Conservation (phyloP, 2,329 filamentous ascomycete species). For the Colletotrichum camelliae region DNA sequence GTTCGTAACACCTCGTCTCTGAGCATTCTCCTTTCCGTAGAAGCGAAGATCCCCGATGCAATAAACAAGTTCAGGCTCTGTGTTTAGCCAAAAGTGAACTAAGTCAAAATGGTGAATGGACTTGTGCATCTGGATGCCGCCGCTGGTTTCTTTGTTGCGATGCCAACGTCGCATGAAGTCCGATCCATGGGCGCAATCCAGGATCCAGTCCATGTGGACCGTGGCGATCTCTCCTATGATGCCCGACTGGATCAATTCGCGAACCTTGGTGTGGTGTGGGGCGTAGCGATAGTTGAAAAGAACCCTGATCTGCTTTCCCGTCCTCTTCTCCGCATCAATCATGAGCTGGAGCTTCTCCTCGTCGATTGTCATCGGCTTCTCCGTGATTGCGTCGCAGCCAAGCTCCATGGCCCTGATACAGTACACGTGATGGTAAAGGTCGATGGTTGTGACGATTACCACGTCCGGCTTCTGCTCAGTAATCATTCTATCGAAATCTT, state of each 20-base stretch:
- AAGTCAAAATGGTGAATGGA: slow-evolving; percentile 69
- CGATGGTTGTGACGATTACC: slow-evolving; percentile 55
- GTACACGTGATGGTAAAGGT: slow-evolving; percentile 51
- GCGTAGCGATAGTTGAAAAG: slow-evolving; percentile 71
- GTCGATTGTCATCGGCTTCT: slow-evolving; percentile 71
- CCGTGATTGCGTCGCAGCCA: slow-evolving; percentile 65
- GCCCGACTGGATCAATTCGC: slow-evolving; percentile 56
- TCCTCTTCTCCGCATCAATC: slow-evolving; percentile 50
- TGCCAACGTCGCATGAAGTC: slow-evolving; percentile 71
- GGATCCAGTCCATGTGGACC: slow-evolving; percentile 69
- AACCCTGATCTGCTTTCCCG: slow-evolving; percentile 55
- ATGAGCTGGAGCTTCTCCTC: slow-evolving; percentile 48
- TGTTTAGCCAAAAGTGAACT: slow-evolving; percentile 67
- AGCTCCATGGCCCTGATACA: slow-evolving; percentile 55
- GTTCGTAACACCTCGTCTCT: slow-evolving; percentile 48
- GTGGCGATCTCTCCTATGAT: slow-evolving; percentile 62
- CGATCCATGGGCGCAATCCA: slow-evolving; percentile 65
- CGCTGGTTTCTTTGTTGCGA: slow-evolving; percentile 64
- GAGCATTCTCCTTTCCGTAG: slow-evolving; percentile 67
- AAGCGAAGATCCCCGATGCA: slow-evolving; percentile 64
- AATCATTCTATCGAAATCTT: slow-evolving; percentile 52
- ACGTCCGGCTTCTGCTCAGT: slow-evolving; percentile 49
- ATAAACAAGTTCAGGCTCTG: slow-evolving; percentile 59
- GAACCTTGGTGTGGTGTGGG: slow-evolving; percentile 68
- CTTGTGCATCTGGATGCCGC: slow-evolving; percentile 66